Evolutionary conservation across 331 rosid species (phyloP), one percentile per base, ranked within the genome.

Genomic region (Malus hybrid): DNA sequence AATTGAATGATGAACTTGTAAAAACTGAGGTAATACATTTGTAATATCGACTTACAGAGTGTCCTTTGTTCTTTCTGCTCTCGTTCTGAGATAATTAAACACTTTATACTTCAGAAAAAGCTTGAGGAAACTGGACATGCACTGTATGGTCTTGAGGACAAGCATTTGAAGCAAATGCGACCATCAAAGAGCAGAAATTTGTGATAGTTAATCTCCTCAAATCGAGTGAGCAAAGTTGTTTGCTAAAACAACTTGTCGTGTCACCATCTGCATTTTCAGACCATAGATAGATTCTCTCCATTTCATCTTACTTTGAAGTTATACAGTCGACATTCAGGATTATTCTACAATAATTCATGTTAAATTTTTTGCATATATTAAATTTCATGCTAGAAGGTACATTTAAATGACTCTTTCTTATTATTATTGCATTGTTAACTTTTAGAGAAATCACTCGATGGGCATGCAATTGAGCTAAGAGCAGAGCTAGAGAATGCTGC

Each of bases 401-500:
- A 16, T 10, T 29, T 14, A 18, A 34, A 4, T 20, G 56, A 5
- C 5, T 5, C 8, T 34, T 68, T 11, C 24, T 65, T 32, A 65
- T 36, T 12, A 24, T 55, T 18, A 29, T 60, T 59, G 13, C 81
- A 42, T 68, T 65, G 60, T 61, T 59, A 67, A 70, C 69, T 76
- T 74, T 52, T 83, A 93, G 97, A 93, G 87, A 93, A 86, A 83
- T 83, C 91, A 75, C 95, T 93, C 61, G 85, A 85, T 78, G 98
- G 89, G 75, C 90, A 67, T 67, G 91, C 97, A 74, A 79, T 90
- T 85, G 93, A 90, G 75, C 84, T 93, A 72, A 89, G 97, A 75
- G 83, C 88, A 69, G 98, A 93, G 87, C 88, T 93, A 6, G 98
- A 93, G 82, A 87, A 89, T 85, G 98, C 93, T 67, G 96, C 97